phyloP scores from a whole-genome alignment of 768 basidiomycete species.

The Tricholoma bakamatsutake region DNA sequence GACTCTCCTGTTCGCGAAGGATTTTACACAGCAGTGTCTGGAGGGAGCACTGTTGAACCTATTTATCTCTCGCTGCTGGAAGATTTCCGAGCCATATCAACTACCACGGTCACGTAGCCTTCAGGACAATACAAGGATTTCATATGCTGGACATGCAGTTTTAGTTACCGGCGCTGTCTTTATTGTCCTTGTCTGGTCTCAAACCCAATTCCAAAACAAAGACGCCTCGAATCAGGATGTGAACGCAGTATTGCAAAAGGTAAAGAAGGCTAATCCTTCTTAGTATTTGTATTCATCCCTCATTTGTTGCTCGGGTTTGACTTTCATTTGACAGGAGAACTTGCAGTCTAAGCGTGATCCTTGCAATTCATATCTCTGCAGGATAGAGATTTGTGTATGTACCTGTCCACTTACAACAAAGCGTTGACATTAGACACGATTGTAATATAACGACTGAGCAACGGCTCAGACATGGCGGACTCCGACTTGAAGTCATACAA shows the following conservation, averaged over 20 bases:
- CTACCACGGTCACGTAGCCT: neutral
- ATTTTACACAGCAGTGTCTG: neutral
- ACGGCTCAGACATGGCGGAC: no score
- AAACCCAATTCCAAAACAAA: no score
- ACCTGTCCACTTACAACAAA: neutral
- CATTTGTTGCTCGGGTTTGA: neutral
- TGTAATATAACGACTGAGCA: neutral
- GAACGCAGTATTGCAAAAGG: neutral
- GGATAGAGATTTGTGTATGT: neutral
- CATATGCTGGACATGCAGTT: neutral
- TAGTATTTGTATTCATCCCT: neutral
- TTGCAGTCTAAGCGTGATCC: neutral
- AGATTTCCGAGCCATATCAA: neutral
- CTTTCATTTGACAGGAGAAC: no score
- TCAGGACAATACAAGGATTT: neutral
- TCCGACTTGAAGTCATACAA: no score
- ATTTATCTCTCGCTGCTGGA: neutral
- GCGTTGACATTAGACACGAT: neutral
- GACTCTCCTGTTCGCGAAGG: neutral
- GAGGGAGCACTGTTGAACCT: neutral
- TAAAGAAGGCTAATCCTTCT: neutral
- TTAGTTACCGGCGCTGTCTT: neutral
- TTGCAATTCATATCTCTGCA: neutral
- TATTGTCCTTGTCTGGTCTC: neutral
- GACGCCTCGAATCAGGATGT: neutral